phyloP scores from a whole-genome alignment of 1,284 basidiomycete genomes.

The Coniophora puteana region DNA sequence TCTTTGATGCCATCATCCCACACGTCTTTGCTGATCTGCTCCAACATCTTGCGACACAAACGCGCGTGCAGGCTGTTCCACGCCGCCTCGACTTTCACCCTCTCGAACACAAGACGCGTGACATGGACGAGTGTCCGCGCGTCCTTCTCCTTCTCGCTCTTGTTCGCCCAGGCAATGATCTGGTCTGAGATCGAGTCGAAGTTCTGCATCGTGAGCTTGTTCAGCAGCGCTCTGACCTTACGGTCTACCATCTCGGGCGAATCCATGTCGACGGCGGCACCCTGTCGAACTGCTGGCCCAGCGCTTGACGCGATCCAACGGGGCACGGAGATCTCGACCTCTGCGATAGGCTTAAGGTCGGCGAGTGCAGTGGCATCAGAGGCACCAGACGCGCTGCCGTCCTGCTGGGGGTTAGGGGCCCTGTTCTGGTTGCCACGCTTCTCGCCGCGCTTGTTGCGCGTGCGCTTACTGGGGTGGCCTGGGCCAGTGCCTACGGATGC shows the following conservation, averaged over 20 bases:
- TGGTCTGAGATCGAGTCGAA: conserved; percentile 95
- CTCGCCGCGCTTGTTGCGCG: conserved; percentile 70
- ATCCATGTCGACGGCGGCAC: conserved; percentile 47
- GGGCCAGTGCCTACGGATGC: conserved; percentile 44
- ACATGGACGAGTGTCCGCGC: conserved; percentile 93
- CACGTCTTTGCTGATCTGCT: conserved; percentile 81
- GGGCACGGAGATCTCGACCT: conserved; percentile 76
- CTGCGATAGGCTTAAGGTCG: conserved; percentile 64
- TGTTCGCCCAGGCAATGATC: conserved; percentile 94
- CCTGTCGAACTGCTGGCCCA: conserved; percentile 28
- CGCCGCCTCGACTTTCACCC: conserved; percentile 92
- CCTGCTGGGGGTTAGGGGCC: conserved; percentile 21
- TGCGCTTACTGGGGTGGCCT: conserved; percentile 52
- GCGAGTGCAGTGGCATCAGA: conserved; percentile 9
- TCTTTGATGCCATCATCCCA: conserved; percentile 83
- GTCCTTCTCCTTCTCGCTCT: conserved; percentile 88
- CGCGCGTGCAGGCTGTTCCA: conserved; percentile 98
- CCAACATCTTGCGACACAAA: conserved; percentile 92
- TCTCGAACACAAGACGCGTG: conserved; percentile 95
- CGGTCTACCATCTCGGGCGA: conserved; percentile 85
- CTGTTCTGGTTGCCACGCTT: conserved; percentile 51
- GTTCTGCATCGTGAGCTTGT: conserved; percentile 96
- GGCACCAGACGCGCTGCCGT: conserved; percentile 25
- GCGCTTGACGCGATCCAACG: conserved; percentile 66
- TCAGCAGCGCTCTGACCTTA: conserved; percentile 91